Evolutionary conservation across 257 asterid genomes (phyloP).

Genomic region (Solanum lignicaule): DNA sequence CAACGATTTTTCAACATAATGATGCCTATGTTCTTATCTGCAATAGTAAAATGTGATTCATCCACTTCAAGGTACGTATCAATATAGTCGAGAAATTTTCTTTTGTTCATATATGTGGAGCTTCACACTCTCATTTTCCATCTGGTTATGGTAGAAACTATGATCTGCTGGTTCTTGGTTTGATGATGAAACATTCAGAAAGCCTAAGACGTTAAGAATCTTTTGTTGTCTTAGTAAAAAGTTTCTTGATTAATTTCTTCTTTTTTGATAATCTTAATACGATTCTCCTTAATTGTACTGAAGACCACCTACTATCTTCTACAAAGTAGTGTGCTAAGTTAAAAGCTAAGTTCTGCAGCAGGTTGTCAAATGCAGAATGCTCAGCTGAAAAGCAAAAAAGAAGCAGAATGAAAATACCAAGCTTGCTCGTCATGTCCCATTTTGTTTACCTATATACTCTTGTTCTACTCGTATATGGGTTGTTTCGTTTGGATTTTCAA

Average conservation of each 20-base stretch:
- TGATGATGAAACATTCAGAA: not conserved
- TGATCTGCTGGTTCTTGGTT: not conserved
- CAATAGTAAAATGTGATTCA: conserved; percentile 40
- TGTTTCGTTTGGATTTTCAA: not conserved
- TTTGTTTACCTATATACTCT: not conserved
- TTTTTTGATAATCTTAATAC: not conserved
- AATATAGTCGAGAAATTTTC: not conserved
- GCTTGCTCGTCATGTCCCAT: not conserved
- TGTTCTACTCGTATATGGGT: not conserved
- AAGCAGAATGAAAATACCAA: not conserved
- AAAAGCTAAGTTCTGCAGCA: not conserved
- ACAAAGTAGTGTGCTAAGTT: not conserved
- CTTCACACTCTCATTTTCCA: not conserved
- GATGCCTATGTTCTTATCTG: conserved; percentile 54
- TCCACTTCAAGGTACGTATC: conserved; percentile 40
- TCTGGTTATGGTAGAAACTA: not conserved
- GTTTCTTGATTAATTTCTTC: not conserved
- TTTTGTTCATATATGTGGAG: not conserved
- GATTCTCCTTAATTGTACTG: not conserved
- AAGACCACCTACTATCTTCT: not conserved
- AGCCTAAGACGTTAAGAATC: not conserved
- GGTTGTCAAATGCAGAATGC: not conserved
- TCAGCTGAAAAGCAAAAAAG: not conserved
- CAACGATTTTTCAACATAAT: conserved; percentile 78
- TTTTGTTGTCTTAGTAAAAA: not conserved